phyloP scores from a whole-genome alignment of 768 basidiomycete genomes.

The Coprinopsis sp. region DNA sequence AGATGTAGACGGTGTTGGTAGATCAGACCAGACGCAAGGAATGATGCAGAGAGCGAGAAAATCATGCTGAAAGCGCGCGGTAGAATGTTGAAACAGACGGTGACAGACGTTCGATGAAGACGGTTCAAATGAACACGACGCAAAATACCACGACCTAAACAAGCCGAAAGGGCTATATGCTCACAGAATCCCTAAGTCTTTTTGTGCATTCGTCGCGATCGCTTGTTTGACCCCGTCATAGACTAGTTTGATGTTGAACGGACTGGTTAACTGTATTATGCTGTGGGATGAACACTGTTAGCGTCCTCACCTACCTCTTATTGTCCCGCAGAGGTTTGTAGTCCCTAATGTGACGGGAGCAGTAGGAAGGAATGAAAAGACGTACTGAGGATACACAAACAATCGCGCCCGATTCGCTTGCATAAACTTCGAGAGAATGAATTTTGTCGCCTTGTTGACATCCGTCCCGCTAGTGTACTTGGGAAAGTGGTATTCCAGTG shows the following conservation, averaged over 20 bases:
- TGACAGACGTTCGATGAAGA: too few relatives aligned
- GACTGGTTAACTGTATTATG: conserved; percentile 86
- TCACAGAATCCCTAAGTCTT: conserved; percentile 86
- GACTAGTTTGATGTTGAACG: conserved; percentile 76
- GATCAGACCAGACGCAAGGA: too few relatives aligned
- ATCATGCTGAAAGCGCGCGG: conserved; percentile 16
- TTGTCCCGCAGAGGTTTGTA: too few relatives aligned
- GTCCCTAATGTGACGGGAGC: conserved; percentile 16
- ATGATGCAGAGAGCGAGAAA: too few relatives aligned
- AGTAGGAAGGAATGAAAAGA: conserved; percentile 2
- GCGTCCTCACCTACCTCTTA: too few relatives aligned
- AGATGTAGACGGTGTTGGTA: too few relatives aligned
- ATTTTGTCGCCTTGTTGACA: conserved; percentile 92
- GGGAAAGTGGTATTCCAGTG: conserved; percentile 72
- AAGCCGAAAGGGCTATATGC: conserved; percentile 56
- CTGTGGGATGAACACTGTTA: conserved; percentile 36
- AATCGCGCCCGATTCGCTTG: conserved; percentile 81
- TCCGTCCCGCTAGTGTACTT: conserved; percentile 87
- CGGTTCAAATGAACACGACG: too few relatives aligned
- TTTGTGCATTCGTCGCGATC: conserved; percentile 83
- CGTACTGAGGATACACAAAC: conserved; percentile 71
- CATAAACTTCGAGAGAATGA: conserved; percentile 93
- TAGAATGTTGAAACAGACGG: too few relatives aligned
- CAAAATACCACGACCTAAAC: too few relatives aligned
- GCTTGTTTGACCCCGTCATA: conserved; percentile 91